Evolutionary conservation across 139 green algal genomes (phyloP), one percentile per base, ranked within the genome.

Genomic region (Picocystis salinarum): DNA sequence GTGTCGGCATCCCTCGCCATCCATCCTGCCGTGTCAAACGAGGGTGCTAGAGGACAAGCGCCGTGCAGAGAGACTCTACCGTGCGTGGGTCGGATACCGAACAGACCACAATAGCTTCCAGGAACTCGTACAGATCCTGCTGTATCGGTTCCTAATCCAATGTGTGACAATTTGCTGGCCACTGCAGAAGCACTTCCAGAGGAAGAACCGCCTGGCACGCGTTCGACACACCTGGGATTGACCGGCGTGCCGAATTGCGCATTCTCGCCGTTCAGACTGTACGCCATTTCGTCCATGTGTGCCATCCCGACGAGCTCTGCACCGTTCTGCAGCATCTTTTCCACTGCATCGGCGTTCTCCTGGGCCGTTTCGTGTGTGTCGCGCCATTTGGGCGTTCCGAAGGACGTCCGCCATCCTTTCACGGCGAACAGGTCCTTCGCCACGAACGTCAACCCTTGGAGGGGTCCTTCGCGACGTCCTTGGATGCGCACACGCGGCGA

Each of bases 211-310:
- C 86, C 86, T 4, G 87, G 76, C 2, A 92, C 55, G 18, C 77
- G 66, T 2, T 64, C 71, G 1, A 75, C 76, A 2, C 74, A 75
- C 1, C 76, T 73, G 0, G 74, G 66, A 52, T 97, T 97, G 45
- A 42, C 20, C 2, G 83, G 82, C 3, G 76, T 83, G 27, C 86
- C 84, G 45, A 92, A 93, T 52, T 92, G 82, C 7, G 53, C 36
- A 36, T 91, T 93, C 42, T 92, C 67, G 0, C 83, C 76, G 13
- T 67, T 56, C 25, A 87, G 40, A 19, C 26, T 50, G 42, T 64
- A 75, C 2, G 78, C 82, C 48, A 95, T 53, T 66, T 95, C 85
- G 49, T 93, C 82, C 83, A 95, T 87, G 52, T 89, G 69, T 3
- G 77, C 82, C 42, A 77, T 93, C 23, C 81, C 80, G 5, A 70